Base-by-base conservation (phyloP, 148 eudicot species). In the Agrostemma githago region DNA sequence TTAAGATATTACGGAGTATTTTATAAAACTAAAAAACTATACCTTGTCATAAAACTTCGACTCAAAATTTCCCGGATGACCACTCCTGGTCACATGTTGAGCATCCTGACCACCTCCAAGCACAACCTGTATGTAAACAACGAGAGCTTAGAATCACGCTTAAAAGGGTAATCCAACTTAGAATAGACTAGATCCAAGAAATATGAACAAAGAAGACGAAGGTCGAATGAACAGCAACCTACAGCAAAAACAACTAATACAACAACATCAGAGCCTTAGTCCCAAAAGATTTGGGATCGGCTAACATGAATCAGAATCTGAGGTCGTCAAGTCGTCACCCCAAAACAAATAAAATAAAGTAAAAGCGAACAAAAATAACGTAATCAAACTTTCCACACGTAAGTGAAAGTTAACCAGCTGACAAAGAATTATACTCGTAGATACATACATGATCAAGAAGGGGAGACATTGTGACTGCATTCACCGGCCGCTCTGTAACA, bases 81-180 rank as follows among this genome's bases (percentile, higher is more conserved):
- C 97, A 5, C 97, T 86, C 11, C 84, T 88, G 2, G 97, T 92
- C 74, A 95, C 97, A 78, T 83, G 10, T 60, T 83, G 77, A 78
- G 98, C 97, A 66, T 87, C 97, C 82, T 90, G 96, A 73, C 98
- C 98, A 81, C 98, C 98, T 79, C 97, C 98, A 67, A 95, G 86
- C 62, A 95, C 98, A 83, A 92, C 93, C 97, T 91, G 74, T 7
- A 76, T 70, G 19, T 26, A 51, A 15, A 53, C 72, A 69, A 69
- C 12, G 41, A 69, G 15, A 69, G 48, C 38, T 53, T 67, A 43
- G 5, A 67, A 43, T 17, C 53, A 51, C 56, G 19, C 56, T 43
- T 17, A 67, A 42, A 40, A 53, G 7, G 38, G 15, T 67, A 43
- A 68, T 68, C 20, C 20, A 38, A 19, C 39, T 51, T 5, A 42